Percentiles rank a stretch among this genome's conserved stretches.
Evolutionary conservation across 192 early-diverging fungal species (phyloP).

Genomic region (Coemansia sp.): DNA sequence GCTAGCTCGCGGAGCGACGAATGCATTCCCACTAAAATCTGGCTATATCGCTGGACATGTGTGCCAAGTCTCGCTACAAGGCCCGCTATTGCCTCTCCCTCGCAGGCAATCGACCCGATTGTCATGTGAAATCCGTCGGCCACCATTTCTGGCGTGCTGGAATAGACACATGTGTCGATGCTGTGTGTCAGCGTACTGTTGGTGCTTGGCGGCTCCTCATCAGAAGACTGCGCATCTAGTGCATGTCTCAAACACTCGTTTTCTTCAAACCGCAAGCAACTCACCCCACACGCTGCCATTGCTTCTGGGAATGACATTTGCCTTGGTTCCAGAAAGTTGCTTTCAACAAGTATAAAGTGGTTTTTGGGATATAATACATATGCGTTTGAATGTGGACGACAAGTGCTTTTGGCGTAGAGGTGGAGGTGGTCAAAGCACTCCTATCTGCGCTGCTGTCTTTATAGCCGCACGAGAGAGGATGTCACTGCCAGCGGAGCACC

Average conservation of each 20-base stretch:
- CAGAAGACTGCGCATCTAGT: background rate
- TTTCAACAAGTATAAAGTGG: no score
- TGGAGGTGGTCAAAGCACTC: no score
- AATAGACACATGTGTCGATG: background rate
- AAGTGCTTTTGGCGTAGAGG: no score
- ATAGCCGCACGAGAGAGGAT: no score
- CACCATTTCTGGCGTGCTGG: background rate
- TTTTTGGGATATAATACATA: no score
- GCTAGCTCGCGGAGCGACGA: slow-evolving; percentile 7
- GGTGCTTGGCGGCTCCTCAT: slow-evolving; percentile 13
- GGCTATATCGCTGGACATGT: slow-evolving; percentile 29
- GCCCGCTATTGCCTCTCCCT: slow-evolving; percentile 20
- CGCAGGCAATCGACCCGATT: slow-evolving; percentile 14
- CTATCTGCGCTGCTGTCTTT: no score
- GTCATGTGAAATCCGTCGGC: background rate
- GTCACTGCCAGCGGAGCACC: no score
- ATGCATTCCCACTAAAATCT: slow-evolving; percentile 16
- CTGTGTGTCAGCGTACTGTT: slow-evolving; percentile 7
- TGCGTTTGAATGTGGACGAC: no score
- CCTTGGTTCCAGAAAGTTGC: no score
- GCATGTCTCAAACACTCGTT: background rate
- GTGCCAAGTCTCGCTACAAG: slow-evolving; percentile 12
- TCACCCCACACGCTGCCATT: background rate
- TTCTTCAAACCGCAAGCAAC: background rate
- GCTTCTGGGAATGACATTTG: slow-evolving; percentile 1